These are phyloP conservation scores for Solioccasus polychromus DNA, from an alignment of 768 basidiomycete species.

Conservation along the genomic window DNA sequence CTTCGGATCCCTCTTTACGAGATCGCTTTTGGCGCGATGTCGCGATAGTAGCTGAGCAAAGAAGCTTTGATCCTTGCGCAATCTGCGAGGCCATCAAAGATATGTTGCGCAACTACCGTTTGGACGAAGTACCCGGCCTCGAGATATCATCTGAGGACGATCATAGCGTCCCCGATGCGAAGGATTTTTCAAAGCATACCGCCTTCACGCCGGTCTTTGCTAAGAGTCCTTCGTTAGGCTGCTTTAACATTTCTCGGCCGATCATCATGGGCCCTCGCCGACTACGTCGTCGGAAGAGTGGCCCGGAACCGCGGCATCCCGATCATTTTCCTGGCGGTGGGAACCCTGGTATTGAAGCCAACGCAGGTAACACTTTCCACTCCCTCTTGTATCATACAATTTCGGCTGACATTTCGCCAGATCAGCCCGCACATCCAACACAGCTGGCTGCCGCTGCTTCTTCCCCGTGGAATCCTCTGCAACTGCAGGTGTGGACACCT, in stretches of 20 bases:
- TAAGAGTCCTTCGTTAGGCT: background rate
- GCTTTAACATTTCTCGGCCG: conserved; percentile 7
- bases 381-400: background rate
- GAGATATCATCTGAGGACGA: background rate
- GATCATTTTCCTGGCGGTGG: conserved; percentile 17
- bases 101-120: conserved; percentile 21
- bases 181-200: conserved; percentile 13
- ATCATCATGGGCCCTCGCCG: conserved; percentile 13
- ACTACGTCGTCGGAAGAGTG: conserved; percentile 6
- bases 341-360: conserved; percentile 20
- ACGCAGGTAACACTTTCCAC: conserved; percentile 14
- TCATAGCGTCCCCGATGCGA: conserved; percentile 5
- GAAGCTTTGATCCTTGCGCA: conserved; percentile 6
- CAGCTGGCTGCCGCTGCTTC: background rate
- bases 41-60: conserved; percentile 8
- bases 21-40: conserved; percentile 28
- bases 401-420: conserved; percentile 12
- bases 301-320: conserved; percentile 2
- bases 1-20: conserved; percentile 9
- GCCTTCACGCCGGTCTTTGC: conserved; percentile 22
- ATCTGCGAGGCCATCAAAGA: conserved; percentile 22
- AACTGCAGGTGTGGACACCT: conserved; percentile 17
- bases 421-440: conserved; percentile 1
- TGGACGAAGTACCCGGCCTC: conserved; percentile 19
- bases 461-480: conserved; percentile 3